Evolutionary conservation across 345 rosid genomes (phyloP), one percentile per base, ranked within the genome.

Genomic region (Adansonia digitata): DNA sequence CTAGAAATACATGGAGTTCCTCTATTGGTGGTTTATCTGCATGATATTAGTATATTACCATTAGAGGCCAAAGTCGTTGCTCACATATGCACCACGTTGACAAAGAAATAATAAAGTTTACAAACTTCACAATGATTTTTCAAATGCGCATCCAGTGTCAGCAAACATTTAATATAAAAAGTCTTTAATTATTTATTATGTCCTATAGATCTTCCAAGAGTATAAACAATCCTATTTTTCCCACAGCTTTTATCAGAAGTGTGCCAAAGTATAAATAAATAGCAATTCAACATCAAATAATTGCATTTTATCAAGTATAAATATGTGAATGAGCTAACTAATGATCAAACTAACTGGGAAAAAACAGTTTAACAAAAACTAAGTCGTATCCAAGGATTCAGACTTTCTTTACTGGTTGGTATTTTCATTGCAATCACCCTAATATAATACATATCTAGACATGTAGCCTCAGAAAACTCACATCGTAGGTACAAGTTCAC

Each of bases 11-110:
- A 52, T 89, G 89, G 53, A 95, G 90, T 65, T 95, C 99, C 82
- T 95, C 99, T 78, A 90, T 88, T 1, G 82, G 92, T 52, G 99
- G 99, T 81, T 93, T 95, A 73, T 93, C 99, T 95, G 88, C 89
- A 85, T 48, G 35, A 66, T 22, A 66, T 66, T 24, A 42, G 5
- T 43, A 26, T n/a, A n/a, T n/a, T n/a, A 57, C 26, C 62, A 29
- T 45, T 48, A 69, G 17, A 69, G 24, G 73, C 17, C 26, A 69
- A 69, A 49, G 31, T 48, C 73, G 29, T 42, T 29, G 73, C 59
- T 18, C 57, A 29, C 26, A 69, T 29, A 31, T 10, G 17, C 34
- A 2, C 35, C 51, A 9, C 20, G 14, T 1, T 26, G 24, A 43
- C 35, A 46, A 68, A 46, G 37, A 67, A 67, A n/a, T n/a, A n/a